Conservation (phyloP, 139 green algal genomes). For the Pleodorina starrii region DNA sequence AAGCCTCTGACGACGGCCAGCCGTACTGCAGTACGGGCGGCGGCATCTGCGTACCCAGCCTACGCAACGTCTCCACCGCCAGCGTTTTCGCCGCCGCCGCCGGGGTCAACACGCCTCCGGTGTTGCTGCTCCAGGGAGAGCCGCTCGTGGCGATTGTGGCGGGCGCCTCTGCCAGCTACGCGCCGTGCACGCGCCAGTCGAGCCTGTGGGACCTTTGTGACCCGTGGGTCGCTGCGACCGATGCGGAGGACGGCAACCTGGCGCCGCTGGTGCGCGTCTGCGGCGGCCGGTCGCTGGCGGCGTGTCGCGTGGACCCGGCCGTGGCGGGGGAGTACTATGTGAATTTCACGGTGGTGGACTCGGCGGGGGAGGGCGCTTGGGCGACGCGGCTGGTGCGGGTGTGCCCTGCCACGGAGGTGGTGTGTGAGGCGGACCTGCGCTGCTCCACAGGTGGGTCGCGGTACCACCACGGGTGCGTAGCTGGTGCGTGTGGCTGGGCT, state of each 20-base stretch:
- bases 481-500: too few relatives aligned
- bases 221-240: slow-evolving; percentile 14
- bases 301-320: not conserved
- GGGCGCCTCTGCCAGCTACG: not conserved
- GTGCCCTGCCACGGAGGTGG: not conserved
- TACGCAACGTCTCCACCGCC: not conserved
- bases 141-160: not conserved
- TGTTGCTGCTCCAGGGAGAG: not conserved
- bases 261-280: slow-evolving; percentile 23
- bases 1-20: slow-evolving; percentile 6
- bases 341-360: slow-evolving; percentile 44
- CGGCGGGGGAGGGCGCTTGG: not conserved
- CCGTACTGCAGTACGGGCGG: not conserved
- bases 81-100: not conserved
- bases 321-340: slow-evolving; percentile 6
- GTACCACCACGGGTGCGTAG: too few relatives aligned
- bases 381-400: slow-evolving; percentile 4
- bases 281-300: not conserved
- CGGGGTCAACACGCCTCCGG: not conserved
- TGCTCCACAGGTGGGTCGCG: slow-evolving; percentile 41
- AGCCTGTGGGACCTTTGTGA: slow-evolving; percentile 7
- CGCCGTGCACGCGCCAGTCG: not conserved
- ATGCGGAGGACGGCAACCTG: slow-evolving; percentile 48
- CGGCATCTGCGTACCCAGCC: slow-evolving; percentile 39
- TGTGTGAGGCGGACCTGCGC: not conserved